Conservation (phyloP, 441 rosid genomes). For the Francoa sonchifolia region DNA sequence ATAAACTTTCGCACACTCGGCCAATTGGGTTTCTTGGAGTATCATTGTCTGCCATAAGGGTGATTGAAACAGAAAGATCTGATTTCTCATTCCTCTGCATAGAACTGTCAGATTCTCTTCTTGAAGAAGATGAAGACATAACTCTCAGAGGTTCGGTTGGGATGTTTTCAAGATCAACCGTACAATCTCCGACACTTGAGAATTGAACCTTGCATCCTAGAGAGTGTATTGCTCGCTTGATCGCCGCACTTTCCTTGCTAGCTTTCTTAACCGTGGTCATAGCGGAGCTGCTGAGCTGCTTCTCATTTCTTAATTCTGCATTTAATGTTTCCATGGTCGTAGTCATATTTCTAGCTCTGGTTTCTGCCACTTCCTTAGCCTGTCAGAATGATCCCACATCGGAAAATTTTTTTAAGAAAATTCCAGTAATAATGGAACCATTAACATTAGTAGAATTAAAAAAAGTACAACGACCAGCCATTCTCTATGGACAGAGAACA, state of each 20-base stretch:
- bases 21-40: constrained; percentile 24
- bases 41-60: constrained; percentile 41
- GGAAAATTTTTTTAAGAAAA: background rate
- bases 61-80: constrained; percentile 67
- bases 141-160: constrained; percentile 15
- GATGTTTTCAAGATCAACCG: constrained; percentile 41
- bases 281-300: constrained; percentile 47
- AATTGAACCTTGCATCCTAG: constrained; percentile 82
- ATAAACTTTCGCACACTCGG: constrained; percentile 54
- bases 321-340: constrained; percentile 46
- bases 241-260: constrained; percentile 57
- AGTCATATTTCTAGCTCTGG: constrained; percentile 44
- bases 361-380: constrained; percentile 78
- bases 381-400: constrained; percentile 20
- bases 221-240: constrained; percentile 73
- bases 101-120: constrained; percentile 21
- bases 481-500: no score
- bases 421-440: no score
- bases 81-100: constrained; percentile 29
- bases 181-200: constrained; percentile 45
- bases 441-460: no score
- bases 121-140: constrained; percentile 19
- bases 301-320: constrained; percentile 59
- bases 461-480: no score
- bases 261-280: constrained; percentile 56